Evolutionary conservation across 2,329 filamentous ascomycete genomes (phyloP).

Genomic region (Calonectria fujianensis): DNA sequence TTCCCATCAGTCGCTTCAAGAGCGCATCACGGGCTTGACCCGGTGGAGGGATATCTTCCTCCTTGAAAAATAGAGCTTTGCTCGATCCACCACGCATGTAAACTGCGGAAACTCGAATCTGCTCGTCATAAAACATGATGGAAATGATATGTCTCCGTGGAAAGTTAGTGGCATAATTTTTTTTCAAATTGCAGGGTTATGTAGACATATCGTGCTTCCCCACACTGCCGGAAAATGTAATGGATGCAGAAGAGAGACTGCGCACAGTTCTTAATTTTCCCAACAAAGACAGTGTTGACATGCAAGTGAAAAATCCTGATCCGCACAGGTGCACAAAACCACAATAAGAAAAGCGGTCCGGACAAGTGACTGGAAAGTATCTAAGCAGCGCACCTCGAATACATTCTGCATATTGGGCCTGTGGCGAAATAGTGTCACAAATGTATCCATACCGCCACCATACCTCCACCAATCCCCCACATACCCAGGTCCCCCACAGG

Average conservation of each 20-base stretch:
- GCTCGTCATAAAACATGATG: not conserved
- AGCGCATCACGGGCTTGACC: not conserved
- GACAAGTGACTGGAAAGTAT: too few species aligned
- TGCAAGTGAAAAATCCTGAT: too few species aligned
- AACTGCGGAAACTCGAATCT: not conserved
- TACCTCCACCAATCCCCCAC: not conserved
- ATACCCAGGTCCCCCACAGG: not conserved
- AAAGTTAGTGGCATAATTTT: not conserved
- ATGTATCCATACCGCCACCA: not conserved
- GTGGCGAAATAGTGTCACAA: too few species aligned
- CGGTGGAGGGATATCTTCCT: not conserved
- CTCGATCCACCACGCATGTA: not conserved
- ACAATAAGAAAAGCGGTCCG: too few species aligned
- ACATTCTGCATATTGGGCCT: too few species aligned
- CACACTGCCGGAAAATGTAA: not conserved
- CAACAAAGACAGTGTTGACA: too few species aligned
- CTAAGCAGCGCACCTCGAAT: too few species aligned
- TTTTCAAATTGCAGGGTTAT: too few species aligned
- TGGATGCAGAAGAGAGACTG: too few species aligned
- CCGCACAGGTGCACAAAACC: too few species aligned
- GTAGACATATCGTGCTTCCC: not conserved
- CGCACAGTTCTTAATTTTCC: too few species aligned
- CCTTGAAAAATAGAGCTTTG: not conserved
- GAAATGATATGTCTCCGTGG: not conserved
- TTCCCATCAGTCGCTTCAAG: slow-evolving; percentile 2